Base-by-base conservation (phyloP, 2,329 filamentous ascomycete genomes). In the Penicillium sclerotigenum region DNA sequence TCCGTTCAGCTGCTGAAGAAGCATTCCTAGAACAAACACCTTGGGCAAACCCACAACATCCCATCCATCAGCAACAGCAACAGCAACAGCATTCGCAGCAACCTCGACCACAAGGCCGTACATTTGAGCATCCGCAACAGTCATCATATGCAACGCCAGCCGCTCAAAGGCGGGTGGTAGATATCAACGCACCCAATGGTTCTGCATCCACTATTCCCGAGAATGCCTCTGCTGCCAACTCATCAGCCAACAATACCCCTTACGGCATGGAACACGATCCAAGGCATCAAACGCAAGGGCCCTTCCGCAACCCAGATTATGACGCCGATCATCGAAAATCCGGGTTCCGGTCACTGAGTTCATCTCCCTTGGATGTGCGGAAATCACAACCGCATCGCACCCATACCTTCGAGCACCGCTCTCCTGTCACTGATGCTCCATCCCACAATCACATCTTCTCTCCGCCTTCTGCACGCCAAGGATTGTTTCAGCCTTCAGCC, bases 41-140 rank as follows among this genome's bases (percentile, higher is more conserved):
- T 1, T 97, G 92, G 92, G 91, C 91, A 34, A 96, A 96, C 69
- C 90, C 91, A 18, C 90, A 93, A 63, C 87, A 91, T 69, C 86
- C 88, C 7, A 82, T 85, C 10, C 87, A 90, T 68, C 81, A 83
- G 58, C 70, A 77, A 59, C 71, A 77, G 51, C 72, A 76, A 40
- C 73, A 77, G 67, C 81, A 83, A 58, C 70, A 77, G 59, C 71
- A 76, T 47, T 73, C 75, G 40, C 73, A 77, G 38, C 73, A 69
- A 26, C 66, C 69, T 52, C 65, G 73, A 38, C 67, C 68, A 4
- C 71, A 69, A 45, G 62, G 56, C 26, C 67, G 65, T 50, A 58
- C 69, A 9, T 71, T 71, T 24, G 75, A 74, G 53, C 63, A 70
- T 31, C 67, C 71, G 5, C 68, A 72, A 24, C 64, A 70, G 16